phyloP scores from a whole-genome alignment of 257 asterid genomes.

The Solanum sejunctum region DNA sequence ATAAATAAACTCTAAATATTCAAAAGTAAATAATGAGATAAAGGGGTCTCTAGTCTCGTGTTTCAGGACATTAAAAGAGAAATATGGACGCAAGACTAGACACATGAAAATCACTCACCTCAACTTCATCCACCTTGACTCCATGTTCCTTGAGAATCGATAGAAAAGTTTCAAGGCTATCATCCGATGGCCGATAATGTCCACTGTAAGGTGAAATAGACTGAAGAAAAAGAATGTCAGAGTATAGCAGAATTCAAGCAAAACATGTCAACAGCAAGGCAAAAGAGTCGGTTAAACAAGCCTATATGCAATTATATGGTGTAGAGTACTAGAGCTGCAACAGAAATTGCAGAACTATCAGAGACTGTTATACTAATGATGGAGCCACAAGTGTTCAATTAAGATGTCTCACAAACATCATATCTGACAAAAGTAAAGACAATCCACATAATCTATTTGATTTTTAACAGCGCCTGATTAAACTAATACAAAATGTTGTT shows the following conservation, averaged over 20 bases:
- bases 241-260: background rate
- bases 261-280: background rate
- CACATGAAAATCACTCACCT: constrained; percentile 33
- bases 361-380: background rate
- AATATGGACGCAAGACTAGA: background rate
- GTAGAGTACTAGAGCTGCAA: background rate
- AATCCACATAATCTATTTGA: background rate
- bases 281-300: background rate
- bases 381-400: background rate
- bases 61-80: background rate
- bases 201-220: constrained; percentile 92
- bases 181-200: constrained; percentile 90
- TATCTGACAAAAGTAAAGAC: background rate
- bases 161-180: constrained; percentile 51
- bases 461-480: background rate
- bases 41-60: background rate
- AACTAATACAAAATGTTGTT: background rate
- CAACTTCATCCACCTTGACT: constrained; percentile 47
- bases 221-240: constrained; percentile 20
- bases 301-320: background rate
- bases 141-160: constrained; percentile 64
- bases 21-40: background rate
- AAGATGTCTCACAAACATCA: background rate
- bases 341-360: background rate
- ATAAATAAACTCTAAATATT: background rate